Conservation (phyloP, 139 green algal genomes). For the Nannochloris sp. region DNA sequence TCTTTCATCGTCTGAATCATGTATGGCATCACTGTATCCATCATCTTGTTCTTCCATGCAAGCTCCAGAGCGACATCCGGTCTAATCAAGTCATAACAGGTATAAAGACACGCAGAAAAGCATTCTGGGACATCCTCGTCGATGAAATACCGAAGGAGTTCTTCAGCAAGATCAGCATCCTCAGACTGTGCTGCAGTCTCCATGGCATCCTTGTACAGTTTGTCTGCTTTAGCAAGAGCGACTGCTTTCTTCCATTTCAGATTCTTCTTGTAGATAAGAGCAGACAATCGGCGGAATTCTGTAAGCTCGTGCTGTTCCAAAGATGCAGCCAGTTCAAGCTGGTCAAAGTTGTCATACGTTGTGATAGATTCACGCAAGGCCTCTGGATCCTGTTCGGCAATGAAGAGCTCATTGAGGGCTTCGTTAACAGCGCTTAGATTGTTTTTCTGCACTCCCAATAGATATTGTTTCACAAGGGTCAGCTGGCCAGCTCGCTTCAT, state of each 20-base stretch:
- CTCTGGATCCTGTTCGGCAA: constrained; percentile 91
- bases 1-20: constrained; percentile 91
- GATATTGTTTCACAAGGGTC: constrained; percentile 85
- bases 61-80: constrained; percentile 92
- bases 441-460: constrained; percentile 82
- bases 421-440: constrained; percentile 88
- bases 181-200: constrained; percentile 74
- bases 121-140: constrained; percentile 76
- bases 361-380: constrained; percentile 71
- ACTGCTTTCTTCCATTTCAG: constrained; percentile 79
- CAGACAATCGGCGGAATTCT: constrained; percentile 89
- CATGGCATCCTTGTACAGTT: constrained; percentile 88
- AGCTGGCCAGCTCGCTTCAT: constrained; percentile 78
- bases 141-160: constrained; percentile 88
- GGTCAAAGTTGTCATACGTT: constrained; percentile 97
- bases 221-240: constrained; percentile 77
- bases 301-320: constrained; percentile 95
- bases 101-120: constrained; percentile 95
- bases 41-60: constrained; percentile 91
- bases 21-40: constrained; percentile 89
- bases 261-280: constrained; percentile 89
- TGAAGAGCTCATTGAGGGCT: constrained; percentile 87
- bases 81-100: constrained; percentile 94
- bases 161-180: constrained; percentile 75
- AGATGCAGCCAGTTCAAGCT: constrained; percentile 48